Base-by-base conservation (phyloP, 2,329 filamentous ascomycete species). In the Exophiala sp. region DNA sequence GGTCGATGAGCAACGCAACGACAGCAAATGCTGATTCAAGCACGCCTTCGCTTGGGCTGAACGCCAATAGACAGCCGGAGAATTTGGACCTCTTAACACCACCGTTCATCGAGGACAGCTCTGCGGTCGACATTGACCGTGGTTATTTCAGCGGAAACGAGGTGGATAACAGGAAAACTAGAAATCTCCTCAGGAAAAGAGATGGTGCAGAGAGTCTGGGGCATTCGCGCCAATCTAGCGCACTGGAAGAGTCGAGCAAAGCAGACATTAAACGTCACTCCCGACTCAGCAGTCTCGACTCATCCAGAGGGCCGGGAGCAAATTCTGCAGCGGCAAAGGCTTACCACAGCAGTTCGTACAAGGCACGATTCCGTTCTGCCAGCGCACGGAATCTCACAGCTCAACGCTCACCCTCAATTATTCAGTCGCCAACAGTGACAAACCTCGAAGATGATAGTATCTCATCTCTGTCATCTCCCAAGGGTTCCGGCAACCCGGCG, bases 101-200 rank as follows among this genome's bases (percentile, higher is more conserved):
- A 21, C 62, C 62, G 21, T 65, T 66, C 32, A 63, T 65, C 34
- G 65, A 65, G 10, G 63, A 70, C 48, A 62, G 66, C 55, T 57
- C 67, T 57, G 66, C 72, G 42, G 71, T 72, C 52, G 88, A 95
- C 57, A 70, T 89, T 12, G 94, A 97, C 65, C 83, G 90, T 34
- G 92, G 91, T 20, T 97, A 97, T 70, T 96, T 96, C 67, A 96
- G 92, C 6, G 90, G 91, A 2, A 88, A 87, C 12, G 92, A 97
- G 65, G 77, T 85, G 9, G 91, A 96, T 59, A 82, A 82, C 40
- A 83, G 87, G 54, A 84, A 82, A 63, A 72, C 68, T 47, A 82
- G 88, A 42, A 95, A 90, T 66, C 78, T 94, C 43, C 75, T 96
- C 60, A 89, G 89, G 70, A 95, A 94, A 73, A 85, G 88, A 34